Conservation (phyloP, 768 basidiomycete genomes). For the Butyriboletus loyo region DNA sequence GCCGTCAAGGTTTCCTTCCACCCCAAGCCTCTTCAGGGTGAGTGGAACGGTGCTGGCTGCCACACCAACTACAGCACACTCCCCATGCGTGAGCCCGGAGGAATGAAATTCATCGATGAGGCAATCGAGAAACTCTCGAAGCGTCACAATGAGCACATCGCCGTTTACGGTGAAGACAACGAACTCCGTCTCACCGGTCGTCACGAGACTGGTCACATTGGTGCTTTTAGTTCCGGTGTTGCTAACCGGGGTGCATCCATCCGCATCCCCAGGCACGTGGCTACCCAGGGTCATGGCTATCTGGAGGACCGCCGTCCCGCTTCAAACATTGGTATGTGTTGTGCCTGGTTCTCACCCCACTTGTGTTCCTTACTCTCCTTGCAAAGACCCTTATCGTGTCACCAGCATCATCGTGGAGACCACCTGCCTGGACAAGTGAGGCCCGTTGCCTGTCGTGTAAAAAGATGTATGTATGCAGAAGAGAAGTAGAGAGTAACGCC, state of each 20-base stretch:
- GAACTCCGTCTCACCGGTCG: conserved; percentile 93
- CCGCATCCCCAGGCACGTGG: conserved; percentile 93
- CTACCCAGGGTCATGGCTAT: conserved; percentile 90
- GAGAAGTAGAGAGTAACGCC: conserved; percentile 10
- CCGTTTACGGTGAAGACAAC: conserved; percentile 97
- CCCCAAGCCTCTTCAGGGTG: conserved; percentile 94
- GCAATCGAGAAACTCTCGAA: conserved; percentile 92
- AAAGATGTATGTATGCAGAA: conserved; percentile 1
- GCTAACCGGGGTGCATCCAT: conserved; percentile 98
- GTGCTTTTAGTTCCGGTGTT: conserved; percentile 88
- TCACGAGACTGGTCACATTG: conserved; percentile 97
- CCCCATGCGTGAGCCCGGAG: conserved; percentile 90
- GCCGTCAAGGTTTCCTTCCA: conserved; percentile 98
- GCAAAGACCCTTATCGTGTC: conserved; percentile 89
- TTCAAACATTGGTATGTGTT: conserved; percentile 87
- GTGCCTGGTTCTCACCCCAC: neutral
- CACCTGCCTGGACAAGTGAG: conserved; percentile 66
- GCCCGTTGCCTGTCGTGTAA: conserved; percentile 10
- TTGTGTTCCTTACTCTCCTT: conserved; percentile 1
- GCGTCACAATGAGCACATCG: conserved; percentile 93
- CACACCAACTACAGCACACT: conserved; percentile 98
- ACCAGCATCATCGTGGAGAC: conserved; percentile 89
- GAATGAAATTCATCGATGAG: conserved; percentile 87
- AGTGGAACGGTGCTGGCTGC: conserved; percentile 99
- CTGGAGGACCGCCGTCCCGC: conserved; percentile 96